phyloP scores from a whole-genome alignment of 495 filamentous ascomycete species.

The Cetradonia linearis region DNA sequence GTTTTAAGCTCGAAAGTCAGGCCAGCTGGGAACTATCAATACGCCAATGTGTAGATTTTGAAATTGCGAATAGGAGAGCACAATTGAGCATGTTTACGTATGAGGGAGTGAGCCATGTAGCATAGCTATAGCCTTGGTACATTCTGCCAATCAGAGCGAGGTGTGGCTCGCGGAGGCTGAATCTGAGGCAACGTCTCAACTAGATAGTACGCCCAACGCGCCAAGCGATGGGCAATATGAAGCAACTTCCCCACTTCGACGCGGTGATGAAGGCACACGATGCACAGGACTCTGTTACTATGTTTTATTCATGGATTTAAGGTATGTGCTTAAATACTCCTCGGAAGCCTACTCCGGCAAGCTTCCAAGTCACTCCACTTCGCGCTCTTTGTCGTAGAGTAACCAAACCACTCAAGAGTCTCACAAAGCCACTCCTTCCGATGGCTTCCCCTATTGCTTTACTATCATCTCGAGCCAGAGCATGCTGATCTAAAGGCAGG shows the following conservation, averaged over 20 bases:
- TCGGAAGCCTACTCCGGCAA: not conserved
- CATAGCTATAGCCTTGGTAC: not conserved
- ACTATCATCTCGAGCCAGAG: not conserved
- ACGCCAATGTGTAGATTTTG: not conserved
- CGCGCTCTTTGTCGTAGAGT: not conserved
- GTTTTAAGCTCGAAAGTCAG: not conserved
- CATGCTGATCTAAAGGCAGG: constrained; percentile 40
- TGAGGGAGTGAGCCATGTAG: not conserved
- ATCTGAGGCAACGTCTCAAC: not conserved
- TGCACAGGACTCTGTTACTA: constrained; percentile 82
- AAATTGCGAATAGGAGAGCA: not conserved
- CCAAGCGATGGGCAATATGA: not conserved
- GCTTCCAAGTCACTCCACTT: not conserved
- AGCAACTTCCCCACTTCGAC: constrained; percentile 3
- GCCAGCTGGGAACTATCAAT: not conserved
- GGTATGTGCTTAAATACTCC: constrained; percentile 37
- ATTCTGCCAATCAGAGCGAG: not conserved
- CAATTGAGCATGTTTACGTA: not conserved
- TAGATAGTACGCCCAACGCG: too few relatives aligned
- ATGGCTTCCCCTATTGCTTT: not conserved
- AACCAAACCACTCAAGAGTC: not conserved
- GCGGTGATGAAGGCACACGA: constrained; percentile 33
- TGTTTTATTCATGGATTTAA: constrained; percentile 98
- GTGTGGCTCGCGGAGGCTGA: not conserved
- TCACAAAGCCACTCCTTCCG: not conserved